Conservation (phyloP, 352 stramenopile species). For the Globisporangium carolinianum region DNA sequence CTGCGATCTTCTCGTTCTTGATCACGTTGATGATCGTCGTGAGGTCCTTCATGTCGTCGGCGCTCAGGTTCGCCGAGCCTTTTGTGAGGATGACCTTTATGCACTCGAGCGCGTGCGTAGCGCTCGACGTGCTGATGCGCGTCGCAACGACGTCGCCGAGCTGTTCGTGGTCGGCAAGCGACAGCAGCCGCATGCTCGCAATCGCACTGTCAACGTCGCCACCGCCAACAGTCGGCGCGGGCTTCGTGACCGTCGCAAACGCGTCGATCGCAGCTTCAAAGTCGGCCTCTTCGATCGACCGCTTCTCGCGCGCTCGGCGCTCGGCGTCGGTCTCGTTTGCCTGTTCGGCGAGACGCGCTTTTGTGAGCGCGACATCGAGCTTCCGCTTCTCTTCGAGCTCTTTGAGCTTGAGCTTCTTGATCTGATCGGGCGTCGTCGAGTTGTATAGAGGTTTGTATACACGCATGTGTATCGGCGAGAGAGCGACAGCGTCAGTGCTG, state of each 20-base stretch:
- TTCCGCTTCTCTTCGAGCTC: slow-evolving; percentile 81
- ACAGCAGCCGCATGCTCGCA: slow-evolving; percentile 54
- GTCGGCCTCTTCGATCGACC: slow-evolving; percentile 59
- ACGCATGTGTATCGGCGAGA: not conserved
- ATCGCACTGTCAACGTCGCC: slow-evolving; percentile 43
- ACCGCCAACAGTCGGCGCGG: slow-evolving; percentile 17
- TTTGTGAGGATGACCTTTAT: slow-evolving; percentile 81
- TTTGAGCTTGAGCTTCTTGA: slow-evolving; percentile 87
- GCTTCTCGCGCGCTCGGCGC: slow-evolving; percentile 49
- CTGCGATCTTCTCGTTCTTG: slow-evolving; percentile 84
- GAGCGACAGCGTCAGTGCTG: not conserved
- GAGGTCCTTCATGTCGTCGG: slow-evolving; percentile 83
- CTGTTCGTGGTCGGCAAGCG: slow-evolving; percentile 68
- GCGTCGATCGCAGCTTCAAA: slow-evolving; percentile 73
- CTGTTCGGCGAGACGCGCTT: slow-evolving; percentile 65
- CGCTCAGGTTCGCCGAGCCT: slow-evolving; percentile 67
- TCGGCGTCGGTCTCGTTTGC: slow-evolving; percentile 58
- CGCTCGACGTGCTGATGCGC: slow-evolving; percentile 52
- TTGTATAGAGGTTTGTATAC: too few species aligned
- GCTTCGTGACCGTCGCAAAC: slow-evolving; percentile 44
- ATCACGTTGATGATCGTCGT: slow-evolving; percentile 84
- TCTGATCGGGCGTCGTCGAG: too few species aligned
- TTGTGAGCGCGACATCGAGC: slow-evolving; percentile 66
- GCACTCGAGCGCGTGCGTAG: slow-evolving; percentile 71
- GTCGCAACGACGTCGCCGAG: slow-evolving; percentile 56